Conservation (phyloP, 441 rosid genomes). For the Pelargonium exstipulatum region DNA sequence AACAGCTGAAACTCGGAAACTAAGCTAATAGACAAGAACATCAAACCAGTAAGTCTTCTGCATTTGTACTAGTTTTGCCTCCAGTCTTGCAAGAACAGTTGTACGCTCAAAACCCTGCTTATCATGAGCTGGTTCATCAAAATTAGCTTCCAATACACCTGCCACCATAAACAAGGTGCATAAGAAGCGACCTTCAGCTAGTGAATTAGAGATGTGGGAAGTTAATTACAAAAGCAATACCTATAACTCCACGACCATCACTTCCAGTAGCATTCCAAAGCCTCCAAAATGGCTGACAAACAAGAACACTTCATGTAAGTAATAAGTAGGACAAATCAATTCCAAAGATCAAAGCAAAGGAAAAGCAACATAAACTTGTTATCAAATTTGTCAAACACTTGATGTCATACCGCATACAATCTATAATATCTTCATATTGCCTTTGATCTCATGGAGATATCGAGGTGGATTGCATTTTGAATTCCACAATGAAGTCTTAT, state of each 20-base stretch:
- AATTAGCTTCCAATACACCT: conserved; percentile 92
- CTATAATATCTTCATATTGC: too few species aligned
- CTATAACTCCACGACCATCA: conserved; percentile 92
- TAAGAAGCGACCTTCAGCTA: conserved; percentile 16
- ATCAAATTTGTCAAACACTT: too few species aligned
- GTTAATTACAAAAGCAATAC: conserved; percentile 30
- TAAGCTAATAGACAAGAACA: conserved; percentile 13
- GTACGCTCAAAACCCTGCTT: conserved; percentile 49
- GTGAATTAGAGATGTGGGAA: conserved; percentile 10
- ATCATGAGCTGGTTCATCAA: conserved; percentile 70
- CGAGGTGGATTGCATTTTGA: too few species aligned
- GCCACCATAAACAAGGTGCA: conserved; percentile 23
- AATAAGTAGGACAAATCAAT: neutral
- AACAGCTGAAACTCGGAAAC: conserved; percentile 10
- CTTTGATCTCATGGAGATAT: too few species aligned
- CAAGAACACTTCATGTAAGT: conserved; percentile 10
- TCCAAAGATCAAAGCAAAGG: too few species aligned
- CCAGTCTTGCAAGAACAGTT: conserved; percentile 62
- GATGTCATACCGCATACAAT: neutral
- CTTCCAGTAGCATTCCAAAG: conserved; percentile 93
- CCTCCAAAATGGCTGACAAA: conserved; percentile 93
- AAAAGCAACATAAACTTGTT: too few species aligned
- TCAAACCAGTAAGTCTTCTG: conserved; percentile 81
- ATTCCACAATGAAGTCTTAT: too few species aligned
- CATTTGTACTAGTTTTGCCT: conserved; percentile 58